Conservation (phyloP, 2,329 filamentous ascomycete genomes). For the Penicillium olsonii region DNA sequence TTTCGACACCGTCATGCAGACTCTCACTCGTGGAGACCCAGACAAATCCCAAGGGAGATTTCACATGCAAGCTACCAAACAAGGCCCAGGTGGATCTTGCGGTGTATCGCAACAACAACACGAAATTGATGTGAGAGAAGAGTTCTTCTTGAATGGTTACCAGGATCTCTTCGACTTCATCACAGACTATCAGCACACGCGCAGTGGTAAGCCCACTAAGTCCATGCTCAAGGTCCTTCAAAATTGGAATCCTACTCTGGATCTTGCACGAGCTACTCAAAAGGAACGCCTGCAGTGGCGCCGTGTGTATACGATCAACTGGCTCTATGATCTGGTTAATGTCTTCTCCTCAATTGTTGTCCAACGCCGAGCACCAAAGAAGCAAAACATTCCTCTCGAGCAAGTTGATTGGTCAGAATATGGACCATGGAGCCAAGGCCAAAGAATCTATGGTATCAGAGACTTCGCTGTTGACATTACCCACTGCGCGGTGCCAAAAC, state of each 20-base stretch:
- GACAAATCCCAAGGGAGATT: not conserved
- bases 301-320: conserved; percentile 51
- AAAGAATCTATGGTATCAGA: not conserved
- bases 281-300: conserved; percentile 42
- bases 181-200: not conserved
- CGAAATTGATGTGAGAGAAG: not conserved
- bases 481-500: conserved; percentile 49
- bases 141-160: not conserved
- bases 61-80: not conserved
- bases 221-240: not conserved
- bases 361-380: not conserved
- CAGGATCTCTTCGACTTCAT: not conserved
- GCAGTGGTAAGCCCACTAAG: not conserved
- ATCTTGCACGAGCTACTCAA: not conserved
- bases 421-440: not conserved
- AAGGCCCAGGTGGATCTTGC: no score
- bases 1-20: not conserved
- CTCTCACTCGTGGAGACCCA: not conserved
- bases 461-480: conserved; percentile 36
- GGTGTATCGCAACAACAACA: no score
- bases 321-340: conserved; percentile 43
- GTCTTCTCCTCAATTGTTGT: conserved; percentile 44
- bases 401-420: not conserved
- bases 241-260: not conserved
- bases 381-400: not conserved